Base-by-base conservation (phyloP, 192 early-diverging fungal genomes). In the Rhizophagus clarus region DNA sequence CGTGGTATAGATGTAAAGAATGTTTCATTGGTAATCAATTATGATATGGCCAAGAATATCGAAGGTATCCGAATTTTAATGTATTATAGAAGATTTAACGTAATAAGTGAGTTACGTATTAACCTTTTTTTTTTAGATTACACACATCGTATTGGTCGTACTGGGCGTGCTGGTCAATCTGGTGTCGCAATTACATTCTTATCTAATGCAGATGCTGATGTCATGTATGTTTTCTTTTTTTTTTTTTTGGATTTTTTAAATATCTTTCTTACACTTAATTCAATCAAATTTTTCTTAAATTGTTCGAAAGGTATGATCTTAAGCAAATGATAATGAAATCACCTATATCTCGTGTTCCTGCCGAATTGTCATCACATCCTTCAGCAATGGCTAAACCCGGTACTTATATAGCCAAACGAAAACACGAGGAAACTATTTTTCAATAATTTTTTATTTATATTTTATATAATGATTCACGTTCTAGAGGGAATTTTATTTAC, bases 1-100 rank as follows among this genome's bases (percentile, higher is more conserved):
- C 96, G 98, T 84, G 98, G 98, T 89, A 97, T 99, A 82, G 98
- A 99, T 87, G 91, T 99, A 79, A 96, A 98, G 81, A 94, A 99
- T 81, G 96, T 99, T 24, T 96, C 95, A 5, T 83, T 99, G 67
- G 98, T 99, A 6, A 83, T 99, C 62, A 99, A 99, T 84, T 99
- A 91, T 84, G 96, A 99, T 79, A 99, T 99, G 97, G 93, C 97
- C 61, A 98, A 97, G 84, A 95, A 92, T 76, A 97, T 99, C 85
- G 97, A 98, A 91, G 90, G 91, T 92, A 85, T 42, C 26, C 67
- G 28, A 3, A 47, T 31, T 29, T 10, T 56, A n/a, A 47, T 42
- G 51, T n/a, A 34, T 3, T 86, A 15, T 40, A 8, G 37, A 40
- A 40, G 37, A 7, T 88, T 37, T 60, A 34, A 31, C 7, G 32